A percentile compares a stretch with the other conserved stretches of the same genome.
Conservation (phyloP, 2,329 filamentous ascomycete species). For the Drechslera avenae region DNA sequence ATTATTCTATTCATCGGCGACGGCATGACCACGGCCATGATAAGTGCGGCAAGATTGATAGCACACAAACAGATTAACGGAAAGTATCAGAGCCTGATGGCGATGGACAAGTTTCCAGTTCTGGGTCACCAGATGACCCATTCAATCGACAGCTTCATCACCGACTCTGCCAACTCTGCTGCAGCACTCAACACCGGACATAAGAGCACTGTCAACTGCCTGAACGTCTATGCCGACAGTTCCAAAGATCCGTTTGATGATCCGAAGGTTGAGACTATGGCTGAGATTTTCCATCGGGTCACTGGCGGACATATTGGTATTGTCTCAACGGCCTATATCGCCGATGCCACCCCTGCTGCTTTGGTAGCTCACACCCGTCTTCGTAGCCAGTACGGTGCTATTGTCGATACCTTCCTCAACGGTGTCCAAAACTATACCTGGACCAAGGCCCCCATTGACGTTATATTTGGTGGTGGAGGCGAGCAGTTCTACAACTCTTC, state of each 20-base stretch:
- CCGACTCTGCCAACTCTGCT: conserved; percentile 83
- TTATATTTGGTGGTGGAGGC: conserved; percentile 81
- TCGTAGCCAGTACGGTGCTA: conserved; percentile 70
- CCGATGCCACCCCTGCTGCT: conserved; percentile 80
- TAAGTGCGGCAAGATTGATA: conserved; percentile 78
- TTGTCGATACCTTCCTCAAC: conserved; percentile 77
- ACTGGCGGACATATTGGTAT: conserved; percentile 64
- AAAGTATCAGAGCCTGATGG: conserved; percentile 76
- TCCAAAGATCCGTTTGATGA: conserved; percentile 76
- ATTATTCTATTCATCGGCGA: conserved; percentile 83
- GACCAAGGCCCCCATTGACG: conserved; percentile 74
- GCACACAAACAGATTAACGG: conserved; percentile 84
- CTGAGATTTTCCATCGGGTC: conserved; percentile 75
- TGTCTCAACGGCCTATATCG: conserved; percentile 80
- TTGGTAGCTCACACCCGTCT: conserved; percentile 66
- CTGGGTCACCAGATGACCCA: conserved; percentile 88
- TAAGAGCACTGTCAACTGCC: conserved; percentile 81
- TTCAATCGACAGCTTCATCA: conserved; percentile 83
- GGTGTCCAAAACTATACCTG: conserved; percentile 81
- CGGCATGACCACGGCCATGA: conserved; percentile 71
- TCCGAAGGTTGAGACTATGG: conserved; percentile 84
- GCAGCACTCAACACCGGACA: conserved; percentile 82
- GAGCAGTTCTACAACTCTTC: conserved; percentile 70
- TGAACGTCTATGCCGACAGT: conserved; percentile 81
- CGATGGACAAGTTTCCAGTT: conserved; percentile 83